Conservation (phyloP, 192 early-diverging fungal species). For the Linnemannia hyalina region DNA sequence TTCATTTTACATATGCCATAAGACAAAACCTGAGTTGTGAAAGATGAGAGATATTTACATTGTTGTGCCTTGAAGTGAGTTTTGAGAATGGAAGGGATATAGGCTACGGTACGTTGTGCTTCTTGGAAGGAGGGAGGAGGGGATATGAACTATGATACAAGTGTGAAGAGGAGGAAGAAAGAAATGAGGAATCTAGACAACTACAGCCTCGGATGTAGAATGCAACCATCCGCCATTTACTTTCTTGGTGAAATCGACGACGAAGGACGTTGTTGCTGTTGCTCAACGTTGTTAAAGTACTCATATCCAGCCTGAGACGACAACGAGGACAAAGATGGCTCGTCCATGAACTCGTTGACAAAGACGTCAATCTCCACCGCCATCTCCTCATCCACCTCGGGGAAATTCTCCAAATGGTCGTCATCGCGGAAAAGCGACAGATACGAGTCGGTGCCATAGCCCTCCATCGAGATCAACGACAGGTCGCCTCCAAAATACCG, state of each 20-base stretch:
- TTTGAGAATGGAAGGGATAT: too few relatives aligned
- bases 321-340: not conserved
- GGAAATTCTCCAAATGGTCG: slow-evolving; percentile 55
- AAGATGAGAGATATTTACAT: too few relatives aligned
- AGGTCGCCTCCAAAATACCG: slow-evolving; percentile 79
- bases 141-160: not conserved
- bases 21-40: too few relatives aligned
- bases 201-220: too few relatives aligned
- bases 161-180: not conserved
- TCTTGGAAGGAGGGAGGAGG: too few relatives aligned
- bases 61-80: too few relatives aligned
- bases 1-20: too few relatives aligned
- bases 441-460: slow-evolving; percentile 73
- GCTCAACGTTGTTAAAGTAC: not conserved
- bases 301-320: not conserved
- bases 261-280: not conserved
- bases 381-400: slow-evolving; percentile 53
- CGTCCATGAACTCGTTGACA: slow-evolving; percentile 42
- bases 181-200: not conserved
- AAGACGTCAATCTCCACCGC: slow-evolving; percentile 48
- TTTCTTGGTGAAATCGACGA: not conserved
- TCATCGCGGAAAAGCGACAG: slow-evolving; percentile 60
- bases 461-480: slow-evolving; percentile 76
- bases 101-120: too few relatives aligned
- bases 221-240: not conserved